Percentiles rank a stretch among this genome's conserved stretches.
These are phyloP conservation scores for Physcomitrellopsis africana DNA, from an alignment of 225 moss, liverwort and hornwort genomes.

Conservation along the genomic window DNA sequence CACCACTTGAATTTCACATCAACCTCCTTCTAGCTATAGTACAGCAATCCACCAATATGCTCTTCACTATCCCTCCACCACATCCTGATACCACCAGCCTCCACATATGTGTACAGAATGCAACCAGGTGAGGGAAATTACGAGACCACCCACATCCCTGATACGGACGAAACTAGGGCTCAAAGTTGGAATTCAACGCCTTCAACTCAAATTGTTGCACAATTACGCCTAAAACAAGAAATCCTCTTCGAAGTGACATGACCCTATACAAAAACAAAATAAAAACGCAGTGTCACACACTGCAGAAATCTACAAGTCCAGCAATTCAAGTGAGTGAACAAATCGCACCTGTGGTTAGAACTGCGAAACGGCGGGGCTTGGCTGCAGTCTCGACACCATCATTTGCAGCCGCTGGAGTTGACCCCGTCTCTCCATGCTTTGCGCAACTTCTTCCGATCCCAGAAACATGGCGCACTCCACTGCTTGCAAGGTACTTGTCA, in stretches of 20 bases:
- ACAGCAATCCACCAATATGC: too few relatives aligned
- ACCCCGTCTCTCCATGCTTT: neutral
- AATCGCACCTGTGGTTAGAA: conserved; percentile 48
- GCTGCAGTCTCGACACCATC: neutral
- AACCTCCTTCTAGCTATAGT: too few relatives aligned
- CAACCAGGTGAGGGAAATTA: too few relatives aligned
- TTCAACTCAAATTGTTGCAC: neutral
- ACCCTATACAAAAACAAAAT: neutral
- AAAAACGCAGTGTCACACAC: too few relatives aligned
- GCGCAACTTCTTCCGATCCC: conserved; percentile 7
- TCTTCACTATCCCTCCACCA: too few relatives aligned
- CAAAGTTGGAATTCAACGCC: neutral
- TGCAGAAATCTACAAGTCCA: neutral
- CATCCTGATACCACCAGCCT: too few relatives aligned
- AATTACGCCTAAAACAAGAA: neutral
- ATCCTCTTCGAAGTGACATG: neutral
- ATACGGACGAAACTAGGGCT: neutral
- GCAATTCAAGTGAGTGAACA: neutral
- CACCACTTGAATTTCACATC: too few relatives aligned
- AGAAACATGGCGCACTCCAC: neutral
- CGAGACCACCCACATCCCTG: too few relatives aligned
- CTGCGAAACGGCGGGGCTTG: conserved; percentile 45
- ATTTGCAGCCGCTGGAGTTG: neutral
- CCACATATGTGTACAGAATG: too few relatives aligned
- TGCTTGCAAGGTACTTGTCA: neutral